Evolutionary conservation across 805 yeast genomes (phyloP), one percentile per base, ranked within the genome.

Genomic region (Tetrapisispora fleetii): DNA sequence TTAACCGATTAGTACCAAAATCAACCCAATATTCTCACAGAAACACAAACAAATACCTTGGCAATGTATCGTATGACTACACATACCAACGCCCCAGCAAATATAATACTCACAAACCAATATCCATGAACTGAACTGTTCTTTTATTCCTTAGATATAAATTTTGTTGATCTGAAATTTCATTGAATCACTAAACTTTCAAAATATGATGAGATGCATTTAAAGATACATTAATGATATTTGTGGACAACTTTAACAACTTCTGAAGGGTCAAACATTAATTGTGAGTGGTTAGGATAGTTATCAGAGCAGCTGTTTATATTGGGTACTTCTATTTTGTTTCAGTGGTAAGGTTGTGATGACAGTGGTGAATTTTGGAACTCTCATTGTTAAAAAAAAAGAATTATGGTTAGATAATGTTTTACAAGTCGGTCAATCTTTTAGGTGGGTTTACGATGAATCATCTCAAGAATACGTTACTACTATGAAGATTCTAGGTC

Each of bases 361-460:
- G 48, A 40, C 40, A 17, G 30, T 52, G 55, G 40, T 47, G 7
- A 50, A 52, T 38, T 56, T 51, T 49, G 46, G 50, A 6, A 43
- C 18, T 9, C 36, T 55, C 36, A 30, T 19, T 6, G 43, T 48
- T 14, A 17, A n/a, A 9, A 41, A 38, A 33, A 47, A 40, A 13
- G 66, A 62, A 21, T 46, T 64, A 71, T 45, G 71, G 75, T 9
- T 91, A 88, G 88, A 49, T 28, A 60, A 59, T 45, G 62, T 64
- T 18, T 52, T 65, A 8, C 68, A 62, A 37, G 61, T 59, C 32
- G 69, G 69, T 0, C 69, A 65, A 48, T 60, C 67, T 1, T 65
- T 65, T 41, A 50, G 69, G n/a, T 62, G 65, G 67, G 50, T 61
- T 18, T 51, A 50, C 38, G 55, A 59, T 47, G 63, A 58, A 48